Evolutionary conservation across 2,329 filamentous ascomycete genomes (phyloP).

Genomic region (Colletotrichum spaethianum): DNA sequence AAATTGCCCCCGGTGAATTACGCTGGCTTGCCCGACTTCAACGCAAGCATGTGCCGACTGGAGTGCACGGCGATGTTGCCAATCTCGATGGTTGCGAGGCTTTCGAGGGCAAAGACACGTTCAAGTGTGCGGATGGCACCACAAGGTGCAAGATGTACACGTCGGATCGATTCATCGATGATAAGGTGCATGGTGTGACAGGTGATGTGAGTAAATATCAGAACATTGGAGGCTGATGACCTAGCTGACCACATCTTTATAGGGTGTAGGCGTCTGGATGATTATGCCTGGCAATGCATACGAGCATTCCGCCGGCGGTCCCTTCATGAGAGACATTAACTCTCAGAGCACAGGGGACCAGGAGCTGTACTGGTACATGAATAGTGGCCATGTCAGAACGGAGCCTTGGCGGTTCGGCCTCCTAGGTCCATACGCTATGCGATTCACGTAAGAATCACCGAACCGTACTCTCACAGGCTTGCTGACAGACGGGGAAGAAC

Average conservation of each 20-base stretch:
- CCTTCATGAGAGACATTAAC: slow-evolving; percentile 70
- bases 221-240: slow-evolving; percentile 25
- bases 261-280: slow-evolving; percentile 62
- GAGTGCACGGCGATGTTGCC: slow-evolving; percentile 44
- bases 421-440: slow-evolving; percentile 71
- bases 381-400: slow-evolving; percentile 69
- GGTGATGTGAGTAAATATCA: slow-evolving; percentile 44
- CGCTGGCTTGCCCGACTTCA: slow-evolving; percentile 44
- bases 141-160: slow-evolving; percentile 57
- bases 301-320: slow-evolving; percentile 70
- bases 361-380: slow-evolving; percentile 73
- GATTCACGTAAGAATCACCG: slow-evolving; percentile 58
- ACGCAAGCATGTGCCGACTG: slow-evolving; percentile 42
- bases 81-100: slow-evolving; percentile 44
- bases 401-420: slow-evolving; percentile 70
- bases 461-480: not conserved
- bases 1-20: slow-evolving; percentile 44
- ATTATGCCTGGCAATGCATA: slow-evolving; percentile 62
- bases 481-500: slow-evolving; percentile 50
- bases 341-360: slow-evolving; percentile 68
- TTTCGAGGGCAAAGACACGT: slow-evolving; percentile 40
- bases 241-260: slow-evolving; percentile 45
- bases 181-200: slow-evolving; percentile 65
- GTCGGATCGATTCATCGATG: slow-evolving; percentile 72
- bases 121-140: slow-evolving; percentile 42